Percentiles rank a stretch among this genome's conserved stretches.
These are phyloP conservation scores for Colletotrichum tropicicola DNA, from an alignment of 2,329 filamentous ascomycete genomes.

Conservation along the genomic window DNA sequence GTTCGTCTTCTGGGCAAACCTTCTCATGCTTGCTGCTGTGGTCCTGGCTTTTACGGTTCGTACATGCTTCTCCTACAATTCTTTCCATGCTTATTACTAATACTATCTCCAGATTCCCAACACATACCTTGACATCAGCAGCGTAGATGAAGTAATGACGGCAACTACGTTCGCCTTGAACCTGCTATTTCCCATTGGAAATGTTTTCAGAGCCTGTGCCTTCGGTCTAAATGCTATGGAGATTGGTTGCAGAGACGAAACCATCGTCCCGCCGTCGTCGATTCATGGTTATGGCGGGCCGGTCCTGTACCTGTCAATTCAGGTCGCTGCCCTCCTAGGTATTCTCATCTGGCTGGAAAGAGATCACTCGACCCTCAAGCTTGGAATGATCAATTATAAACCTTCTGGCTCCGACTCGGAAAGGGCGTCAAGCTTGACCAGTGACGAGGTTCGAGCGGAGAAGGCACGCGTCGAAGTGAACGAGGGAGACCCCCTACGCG, in stretches of 20 bases:
- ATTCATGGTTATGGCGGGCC: constrained; percentile 69
- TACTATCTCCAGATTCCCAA: background rate
- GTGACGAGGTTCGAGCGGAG: background rate
- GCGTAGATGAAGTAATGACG: background rate
- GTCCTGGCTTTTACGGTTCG: background rate
- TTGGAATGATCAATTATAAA: background rate
- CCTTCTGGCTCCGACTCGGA: background rate
- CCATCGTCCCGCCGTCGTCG: background rate
- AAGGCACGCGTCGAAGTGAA: constrained; percentile 40
- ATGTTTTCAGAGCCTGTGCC: background rate
- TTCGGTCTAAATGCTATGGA: background rate
- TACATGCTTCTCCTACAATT: background rate
- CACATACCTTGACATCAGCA: background rate
- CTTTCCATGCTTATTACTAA: background rate
- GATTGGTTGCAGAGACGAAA: background rate
- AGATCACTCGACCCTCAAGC: constrained; percentile 42
- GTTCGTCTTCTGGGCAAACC: background rate
- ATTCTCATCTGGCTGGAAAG: constrained; percentile 73
- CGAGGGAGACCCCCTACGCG: constrained; percentile 60
- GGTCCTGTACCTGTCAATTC: constrained; percentile 72
- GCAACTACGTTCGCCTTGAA: background rate
- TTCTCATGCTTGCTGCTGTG: background rate
- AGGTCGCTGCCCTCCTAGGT: constrained; percentile 66
- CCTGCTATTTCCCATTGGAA: background rate
- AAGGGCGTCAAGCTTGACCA: background rate